Evolutionary conservation across 306 rosid genomes (phyloP).

Genomic region (Dryas octopetala): DNA sequence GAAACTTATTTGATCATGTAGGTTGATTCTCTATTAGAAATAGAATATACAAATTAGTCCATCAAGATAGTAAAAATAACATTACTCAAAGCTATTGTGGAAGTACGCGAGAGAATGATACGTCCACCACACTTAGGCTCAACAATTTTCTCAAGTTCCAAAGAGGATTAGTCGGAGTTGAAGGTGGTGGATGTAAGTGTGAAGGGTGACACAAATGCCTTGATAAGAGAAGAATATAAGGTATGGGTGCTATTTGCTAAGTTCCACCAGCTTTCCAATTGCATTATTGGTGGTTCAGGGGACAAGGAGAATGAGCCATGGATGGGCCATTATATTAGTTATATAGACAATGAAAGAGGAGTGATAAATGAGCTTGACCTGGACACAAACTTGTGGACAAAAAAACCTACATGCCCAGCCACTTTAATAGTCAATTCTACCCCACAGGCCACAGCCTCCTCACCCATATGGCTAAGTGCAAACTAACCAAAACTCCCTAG

Average conservation of each 20-base stretch:
- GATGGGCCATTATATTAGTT: constrained; percentile 43
- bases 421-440: constrained; percentile 2
- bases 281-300: constrained; percentile 47
- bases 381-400: constrained; percentile 56
- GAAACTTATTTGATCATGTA: too few relatives aligned
- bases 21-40: too few relatives aligned
- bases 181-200: constrained; percentile 21
- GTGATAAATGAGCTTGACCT: constrained; percentile 38
- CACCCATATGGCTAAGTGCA: too few relatives aligned
- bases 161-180: constrained; percentile 9
- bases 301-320: constrained; percentile 62
- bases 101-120: neutral
- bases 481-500: neutral
- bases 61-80: too few relatives aligned
- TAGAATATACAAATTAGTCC: too few relatives aligned
- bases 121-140: neutral
- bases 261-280: constrained; percentile 30
- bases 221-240: constrained; percentile 16
- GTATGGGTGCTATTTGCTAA: constrained; percentile 22
- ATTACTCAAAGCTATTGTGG: neutral
- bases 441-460: neutral
- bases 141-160: constrained; percentile 6
- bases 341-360: constrained; percentile 43
- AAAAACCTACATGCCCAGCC: constrained; percentile 20
- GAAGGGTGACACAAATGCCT: constrained; percentile 16